Evolutionary conservation across 2,329 filamentous ascomycete genomes (phyloP), one percentile per base, ranked within the genome.

Genomic region (Verticillium isaacii): DNA sequence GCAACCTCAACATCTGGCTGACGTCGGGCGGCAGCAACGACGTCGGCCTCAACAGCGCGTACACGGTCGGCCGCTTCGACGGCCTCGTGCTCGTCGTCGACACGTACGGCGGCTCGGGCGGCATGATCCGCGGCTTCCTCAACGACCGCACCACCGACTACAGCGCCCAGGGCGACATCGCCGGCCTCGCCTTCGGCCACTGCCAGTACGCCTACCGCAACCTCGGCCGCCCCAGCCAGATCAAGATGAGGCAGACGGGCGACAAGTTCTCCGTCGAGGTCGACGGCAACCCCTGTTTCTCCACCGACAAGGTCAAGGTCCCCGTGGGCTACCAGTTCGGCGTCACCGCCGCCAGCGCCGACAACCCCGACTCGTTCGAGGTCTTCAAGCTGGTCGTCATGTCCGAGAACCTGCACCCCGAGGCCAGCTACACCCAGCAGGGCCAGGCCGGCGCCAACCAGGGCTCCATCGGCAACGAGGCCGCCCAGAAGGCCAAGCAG

Each of bases 1-100:
- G 95, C 57, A 97, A 96, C 77, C 80, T 99, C 68, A 94, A 98
- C 76, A 83, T 99, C 70, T 99, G 95, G 95, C 92, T 96, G 71
- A 88, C 86, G 59, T 88, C 86, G 68, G 84, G 91, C 63, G 90
- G 90, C 36, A 78, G 85, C 67, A 77, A 82, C 63, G 80, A 81
- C 34, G 80, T 96, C 61, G 89, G 87, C 61, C 84, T 88, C 29
- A 84, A 86, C 66, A 96, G 91, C 75, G 86, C 97, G 68, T 97
- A 97, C 77, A 95, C 90, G 0, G 89, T 89, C 11, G 86, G 86
- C 60, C 86, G 85, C 68, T 99, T 97, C 70, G 94, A 98, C 69
- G 95, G 95, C n/a, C 79, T 99, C 67, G 93, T 87, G 37, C 79
- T 99, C 62, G 89, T 96, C 29, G 76, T 99, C 60, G 94, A 98